Conservation (phyloP, 1,139 yeast genomes). For the Geotrichum candidum region DNA sequence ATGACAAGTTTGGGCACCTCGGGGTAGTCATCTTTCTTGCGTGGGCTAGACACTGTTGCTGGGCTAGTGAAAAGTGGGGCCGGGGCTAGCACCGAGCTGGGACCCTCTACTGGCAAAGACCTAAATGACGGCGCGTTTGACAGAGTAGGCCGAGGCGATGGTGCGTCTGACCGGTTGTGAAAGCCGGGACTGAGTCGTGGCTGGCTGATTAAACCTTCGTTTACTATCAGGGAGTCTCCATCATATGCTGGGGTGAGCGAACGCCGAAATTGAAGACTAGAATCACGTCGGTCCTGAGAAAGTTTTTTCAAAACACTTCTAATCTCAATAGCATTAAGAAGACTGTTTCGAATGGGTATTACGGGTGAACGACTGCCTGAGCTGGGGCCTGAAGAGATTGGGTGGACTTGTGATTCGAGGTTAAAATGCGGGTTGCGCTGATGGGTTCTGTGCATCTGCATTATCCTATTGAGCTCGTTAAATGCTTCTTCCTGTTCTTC, state of each 20-base stretch:
- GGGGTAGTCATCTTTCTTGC: no score
- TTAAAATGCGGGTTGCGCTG: slow-evolving; percentile 11
- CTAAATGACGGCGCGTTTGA: not conserved
- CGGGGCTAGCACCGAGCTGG: not conserved
- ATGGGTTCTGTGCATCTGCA: slow-evolving; percentile 16
- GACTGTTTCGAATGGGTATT: slow-evolving; percentile 39
- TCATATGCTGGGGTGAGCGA: not conserved
- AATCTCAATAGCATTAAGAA: slow-evolving; percentile 42
- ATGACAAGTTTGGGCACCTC: slow-evolving; percentile 18
- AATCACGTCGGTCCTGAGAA: not conserved
- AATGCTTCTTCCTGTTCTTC: slow-evolving; percentile 25
- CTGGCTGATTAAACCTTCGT: not conserved
- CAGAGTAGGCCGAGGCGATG: not conserved
- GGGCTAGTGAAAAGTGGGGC: not conserved
- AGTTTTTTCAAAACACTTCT: slow-evolving; percentile 27
- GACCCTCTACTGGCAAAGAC: not conserved
- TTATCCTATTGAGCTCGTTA: slow-evolving; percentile 26
- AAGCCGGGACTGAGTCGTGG: not conserved
- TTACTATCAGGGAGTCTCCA: not conserved
- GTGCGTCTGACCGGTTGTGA: not conserved
- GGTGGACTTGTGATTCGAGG: slow-evolving; percentile 1
- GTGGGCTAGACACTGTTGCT: not conserved
- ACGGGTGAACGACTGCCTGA: slow-evolving; percentile 14
- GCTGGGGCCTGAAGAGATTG: not conserved
- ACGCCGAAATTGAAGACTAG: not conserved